Conservation (phyloP, 495 filamentous ascomycete genomes). For the Xylaria cubensis region DNA sequence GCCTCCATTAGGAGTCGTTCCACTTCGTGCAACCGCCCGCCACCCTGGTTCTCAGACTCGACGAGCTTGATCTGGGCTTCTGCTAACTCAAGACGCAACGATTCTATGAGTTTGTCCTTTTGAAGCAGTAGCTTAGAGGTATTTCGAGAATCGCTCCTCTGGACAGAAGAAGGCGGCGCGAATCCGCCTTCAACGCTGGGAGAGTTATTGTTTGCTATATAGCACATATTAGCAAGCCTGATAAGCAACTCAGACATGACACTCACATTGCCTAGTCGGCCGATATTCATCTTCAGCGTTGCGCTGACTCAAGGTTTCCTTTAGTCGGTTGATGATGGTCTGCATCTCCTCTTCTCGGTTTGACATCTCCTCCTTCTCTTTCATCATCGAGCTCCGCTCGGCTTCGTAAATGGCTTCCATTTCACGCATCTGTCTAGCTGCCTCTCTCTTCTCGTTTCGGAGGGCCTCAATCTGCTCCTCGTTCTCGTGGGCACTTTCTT, state of each 20-base stretch:
- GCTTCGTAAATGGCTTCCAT: conserved; percentile 88
- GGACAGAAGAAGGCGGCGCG: conserved; percentile 82
- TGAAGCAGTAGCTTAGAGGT: conserved; percentile 87
- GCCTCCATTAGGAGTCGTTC: conserved; percentile 88
- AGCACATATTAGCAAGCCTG: conserved; percentile 25
- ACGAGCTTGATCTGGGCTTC: conserved; percentile 95
- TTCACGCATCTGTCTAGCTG: conserved; percentile 80
- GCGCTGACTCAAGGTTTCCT: conserved; percentile 82
- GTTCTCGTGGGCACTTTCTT: conserved; percentile 82
- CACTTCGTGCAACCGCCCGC: conserved; percentile 81
- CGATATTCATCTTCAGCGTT: conserved; percentile 70
- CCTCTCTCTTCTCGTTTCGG: conserved; percentile 79
- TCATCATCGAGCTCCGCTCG: conserved; percentile 84
- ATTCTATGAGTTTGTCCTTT: conserved; percentile 96
- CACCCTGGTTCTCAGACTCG: conserved; percentile 91
- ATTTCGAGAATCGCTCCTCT: conserved; percentile 81
- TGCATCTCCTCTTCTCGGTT: conserved; percentile 89
- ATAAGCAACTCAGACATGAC: background rate
- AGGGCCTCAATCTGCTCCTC: conserved; percentile 81
- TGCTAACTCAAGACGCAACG: conserved; percentile 86
- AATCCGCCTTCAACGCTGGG: conserved; percentile 74
- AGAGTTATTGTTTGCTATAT: conserved; percentile 59
- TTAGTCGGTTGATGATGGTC: conserved; percentile 83
- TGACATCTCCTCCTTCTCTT: conserved; percentile 87
- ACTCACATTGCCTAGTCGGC: conserved; percentile 73